Base-by-base conservation (phyloP, 805 yeast genomes). In the Yarrowia phangngaensis region DNA sequence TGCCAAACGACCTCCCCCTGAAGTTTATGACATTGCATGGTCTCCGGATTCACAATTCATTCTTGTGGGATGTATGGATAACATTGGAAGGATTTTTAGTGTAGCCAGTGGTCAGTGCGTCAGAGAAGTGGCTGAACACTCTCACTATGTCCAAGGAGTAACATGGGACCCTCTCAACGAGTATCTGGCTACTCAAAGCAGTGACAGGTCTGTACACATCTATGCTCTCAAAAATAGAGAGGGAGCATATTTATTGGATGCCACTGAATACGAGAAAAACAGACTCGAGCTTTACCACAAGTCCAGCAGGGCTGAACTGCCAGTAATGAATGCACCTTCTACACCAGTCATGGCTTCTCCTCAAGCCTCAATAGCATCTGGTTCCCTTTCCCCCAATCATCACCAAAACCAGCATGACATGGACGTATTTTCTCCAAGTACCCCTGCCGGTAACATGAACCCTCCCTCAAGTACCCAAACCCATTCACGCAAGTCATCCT, bases 101-200 rank as follows among this genome's bases (percentile, higher is more conserved):
- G 76, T 75, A 4, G 58, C 62, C 1, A 72, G 72, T 2, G 92
- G 90, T 0, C 67, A 69, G 22, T 74, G 79, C 55, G 68, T 82
- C 0, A 63, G 70, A 20, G 82, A 78, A 55, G 70, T 81, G 52
- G 76, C 77, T 5, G 86, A 84, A 51, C 97, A 92, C 64, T 70
- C 70, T 36, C 95, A 89, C 63, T 90, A 86, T 58, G 94, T 92
- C 3, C 99, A 92, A 65, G 99, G 99, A 3, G 90, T 92, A 4
- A 72, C 83, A 0, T 92, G 97, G 97, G 98, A 92, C 62, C 98
- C 98, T 6, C 61, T 70, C 48, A 79, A 82, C 54, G 78, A 82
- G 62, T 86, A 65, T 56, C 64, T 92, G 4, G 86, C 89, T 1
- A 83, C 95, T 6, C 96, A 89, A 63, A 79, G 92, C 19, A 94